Conservation (phyloP, 2,329 filamentous ascomycete species). For the Xylaria arbuscula region DNA sequence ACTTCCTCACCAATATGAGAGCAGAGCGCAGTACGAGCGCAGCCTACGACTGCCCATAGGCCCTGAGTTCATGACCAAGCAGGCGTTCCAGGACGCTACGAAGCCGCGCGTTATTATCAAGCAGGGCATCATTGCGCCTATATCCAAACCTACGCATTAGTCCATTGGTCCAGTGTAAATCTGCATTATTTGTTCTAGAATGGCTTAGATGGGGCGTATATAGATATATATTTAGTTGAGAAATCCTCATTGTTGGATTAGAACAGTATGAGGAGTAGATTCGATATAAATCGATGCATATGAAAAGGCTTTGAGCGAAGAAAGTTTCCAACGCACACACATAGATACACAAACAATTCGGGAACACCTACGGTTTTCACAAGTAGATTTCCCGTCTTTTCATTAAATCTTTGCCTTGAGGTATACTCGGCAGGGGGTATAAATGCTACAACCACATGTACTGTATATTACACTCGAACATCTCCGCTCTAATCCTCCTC, state of each 20-base stretch:
- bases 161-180: not conserved
- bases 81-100: slow-evolving; percentile 87
- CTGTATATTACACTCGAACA: not conserved
- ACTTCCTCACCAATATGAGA: slow-evolving; percentile 92
- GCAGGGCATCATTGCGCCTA: slow-evolving; percentile 87
- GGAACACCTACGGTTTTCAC: too few relatives aligned
- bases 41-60: slow-evolving; percentile 87
- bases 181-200: not conserved
- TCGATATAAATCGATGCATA: not conserved
- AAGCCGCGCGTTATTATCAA: slow-evolving; percentile 92
- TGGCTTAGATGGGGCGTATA: not conserved
- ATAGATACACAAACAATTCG: not conserved
- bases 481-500: slow-evolving; percentile 48
- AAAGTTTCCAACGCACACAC: not conserved
- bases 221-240: slow-evolving; percentile 5
- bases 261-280: not conserved
- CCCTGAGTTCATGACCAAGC: slow-evolving; percentile 96
- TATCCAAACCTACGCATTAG: slow-evolving; percentile 75
- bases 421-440: slow-evolving; percentile 17
- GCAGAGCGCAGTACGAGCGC: slow-evolving; percentile 87
- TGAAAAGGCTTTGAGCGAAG: not conserved
- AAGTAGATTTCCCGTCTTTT: too few relatives aligned
- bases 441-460: not conserved
- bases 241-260: not conserved
- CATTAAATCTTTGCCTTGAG: too few relatives aligned